phyloP scores from a whole-genome alignment of 2,329 filamentous ascomycete species.

The Tolypocladium album region DNA sequence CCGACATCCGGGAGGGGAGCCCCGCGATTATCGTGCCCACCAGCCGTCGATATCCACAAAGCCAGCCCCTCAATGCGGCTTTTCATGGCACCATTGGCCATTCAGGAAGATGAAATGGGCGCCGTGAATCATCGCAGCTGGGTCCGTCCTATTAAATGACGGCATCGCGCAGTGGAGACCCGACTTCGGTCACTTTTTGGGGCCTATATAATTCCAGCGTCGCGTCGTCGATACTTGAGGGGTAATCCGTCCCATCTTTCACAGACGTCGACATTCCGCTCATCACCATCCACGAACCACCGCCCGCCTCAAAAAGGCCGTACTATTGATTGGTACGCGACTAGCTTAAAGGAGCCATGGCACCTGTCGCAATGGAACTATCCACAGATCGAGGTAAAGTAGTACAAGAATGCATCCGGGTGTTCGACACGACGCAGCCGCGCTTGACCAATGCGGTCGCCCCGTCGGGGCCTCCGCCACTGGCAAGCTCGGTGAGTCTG shows the following conservation, averaged over 20 bases:
- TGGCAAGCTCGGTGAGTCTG: constrained; percentile 11
- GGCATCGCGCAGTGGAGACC: not conserved
- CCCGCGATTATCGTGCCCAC: not conserved
- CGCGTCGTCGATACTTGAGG: not conserved
- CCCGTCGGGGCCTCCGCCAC: not conserved
- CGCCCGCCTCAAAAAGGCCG: not conserved
- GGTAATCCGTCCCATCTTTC: not conserved
- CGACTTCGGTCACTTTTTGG: not conserved
- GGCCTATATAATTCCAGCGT: not conserved
- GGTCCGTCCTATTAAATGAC: not conserved
- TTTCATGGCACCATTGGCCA: not conserved
- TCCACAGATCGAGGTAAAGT: constrained; percentile 35
- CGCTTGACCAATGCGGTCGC: not conserved
- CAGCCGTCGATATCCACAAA: not conserved
- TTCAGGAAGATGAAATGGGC: not conserved
- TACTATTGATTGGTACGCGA: constrained; percentile 7
- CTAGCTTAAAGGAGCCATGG: constrained; percentile 11
- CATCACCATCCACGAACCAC: not conserved
- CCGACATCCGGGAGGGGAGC: not conserved
- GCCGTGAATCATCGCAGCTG: not conserved
- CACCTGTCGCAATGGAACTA: constrained; percentile 21
- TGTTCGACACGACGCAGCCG: constrained; percentile 21
- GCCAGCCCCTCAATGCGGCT: not conserved
- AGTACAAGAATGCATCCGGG: constrained; percentile 33
- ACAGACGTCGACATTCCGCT: not conserved